Evolutionary conservation across 768 basidiomycete species (phyloP).

Genomic region (Tricholoma sp.): DNA sequence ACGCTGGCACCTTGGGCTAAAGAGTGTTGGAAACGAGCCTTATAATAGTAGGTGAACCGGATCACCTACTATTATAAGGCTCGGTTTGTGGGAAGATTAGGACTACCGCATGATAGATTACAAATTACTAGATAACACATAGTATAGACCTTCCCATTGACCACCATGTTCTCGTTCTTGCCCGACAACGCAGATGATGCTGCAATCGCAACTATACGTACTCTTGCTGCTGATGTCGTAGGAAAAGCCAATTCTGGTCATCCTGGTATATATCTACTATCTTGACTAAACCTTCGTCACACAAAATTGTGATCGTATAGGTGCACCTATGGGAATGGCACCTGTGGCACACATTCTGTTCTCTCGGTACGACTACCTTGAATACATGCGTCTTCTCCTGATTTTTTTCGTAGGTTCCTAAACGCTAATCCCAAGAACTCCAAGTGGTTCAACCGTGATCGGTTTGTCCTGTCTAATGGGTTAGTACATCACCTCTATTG

Average conservation of each 20-base stretch:
- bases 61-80: too few relatives aligned
- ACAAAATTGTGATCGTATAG: conserved; percentile 30
- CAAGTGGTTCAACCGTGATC: conserved; percentile 94
- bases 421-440: conserved; percentile 85
- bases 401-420: conserved; percentile 53
- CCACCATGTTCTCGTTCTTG: conserved; percentile 37
- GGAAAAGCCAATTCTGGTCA: conserved; percentile 92
- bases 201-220: conserved; percentile 69
- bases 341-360: conserved; percentile 79
- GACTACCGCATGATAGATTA: background rate
- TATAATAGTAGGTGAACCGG: too few relatives aligned
- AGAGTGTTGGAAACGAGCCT: too few relatives aligned
- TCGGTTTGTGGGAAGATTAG: too few relatives aligned
- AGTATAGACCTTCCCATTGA: background rate
- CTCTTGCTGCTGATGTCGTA: conserved; percentile 72
- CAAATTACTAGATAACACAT: background rate
- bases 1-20: too few relatives aligned
- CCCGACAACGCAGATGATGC: conserved; percentile 44
- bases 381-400: background rate
- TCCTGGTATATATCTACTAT: conserved; percentile 50
- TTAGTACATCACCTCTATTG: conserved; percentile 31
- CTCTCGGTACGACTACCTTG: conserved; percentile 44
- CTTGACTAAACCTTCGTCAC: conserved; percentile 3
- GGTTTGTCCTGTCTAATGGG: conserved; percentile 96
- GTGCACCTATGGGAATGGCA: conserved; percentile 94